A percentile compares a stretch with the other conserved stretches of the same genome.
Evolutionary conservation across 305 asterid genomes (phyloP).

Genomic region (Fraxinus angustifolia): DNA sequence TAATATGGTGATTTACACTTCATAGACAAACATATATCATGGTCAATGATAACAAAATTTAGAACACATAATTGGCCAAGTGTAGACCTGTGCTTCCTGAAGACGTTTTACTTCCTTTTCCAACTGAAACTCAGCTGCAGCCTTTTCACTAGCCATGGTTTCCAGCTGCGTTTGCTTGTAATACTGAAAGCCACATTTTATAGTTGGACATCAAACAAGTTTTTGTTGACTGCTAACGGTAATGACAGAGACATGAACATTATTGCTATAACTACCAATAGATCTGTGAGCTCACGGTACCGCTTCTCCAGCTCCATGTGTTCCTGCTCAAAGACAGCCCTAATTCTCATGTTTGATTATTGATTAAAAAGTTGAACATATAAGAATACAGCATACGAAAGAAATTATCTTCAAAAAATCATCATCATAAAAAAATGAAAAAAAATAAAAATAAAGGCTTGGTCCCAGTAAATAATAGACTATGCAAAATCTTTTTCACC

Average conservation of each 20-base stretch:
- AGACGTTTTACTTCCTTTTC: conserved; percentile 88
- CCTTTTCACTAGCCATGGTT: conserved; percentile 96
- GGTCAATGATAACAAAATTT: background rate
- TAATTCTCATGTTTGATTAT: conserved; percentile 5
- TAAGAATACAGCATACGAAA: background rate
- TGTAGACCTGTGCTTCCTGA: conserved; percentile 78
- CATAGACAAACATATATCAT: conserved; percentile 1
- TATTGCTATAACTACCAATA: conserved; percentile 52
- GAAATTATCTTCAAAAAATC: background rate
- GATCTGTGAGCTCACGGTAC: conserved; percentile 92
- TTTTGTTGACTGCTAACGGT: conserved; percentile 14
- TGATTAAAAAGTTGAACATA: conserved; percentile 14
- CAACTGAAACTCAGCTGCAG: conserved; percentile 98
- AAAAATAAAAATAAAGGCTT: background rate
- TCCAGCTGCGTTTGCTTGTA: conserved; percentile 99
- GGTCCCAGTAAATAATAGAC: background rate
- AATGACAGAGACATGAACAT: conserved; percentile 22
- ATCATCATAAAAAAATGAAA: background rate
- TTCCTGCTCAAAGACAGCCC: conserved; percentile 53
- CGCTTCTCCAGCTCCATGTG: conserved; percentile 98
- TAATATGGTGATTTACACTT: conserved; percentile 11
- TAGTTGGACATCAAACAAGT: conserved; percentile 27
- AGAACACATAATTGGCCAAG: conserved; percentile 28
- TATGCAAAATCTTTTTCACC: background rate
- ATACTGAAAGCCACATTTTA: conserved; percentile 49